Evolutionary conservation across 148 eudicot species (phyloP), one percentile per base, ranked within the genome.

Genomic region (Polygonum aviculare): DNA sequence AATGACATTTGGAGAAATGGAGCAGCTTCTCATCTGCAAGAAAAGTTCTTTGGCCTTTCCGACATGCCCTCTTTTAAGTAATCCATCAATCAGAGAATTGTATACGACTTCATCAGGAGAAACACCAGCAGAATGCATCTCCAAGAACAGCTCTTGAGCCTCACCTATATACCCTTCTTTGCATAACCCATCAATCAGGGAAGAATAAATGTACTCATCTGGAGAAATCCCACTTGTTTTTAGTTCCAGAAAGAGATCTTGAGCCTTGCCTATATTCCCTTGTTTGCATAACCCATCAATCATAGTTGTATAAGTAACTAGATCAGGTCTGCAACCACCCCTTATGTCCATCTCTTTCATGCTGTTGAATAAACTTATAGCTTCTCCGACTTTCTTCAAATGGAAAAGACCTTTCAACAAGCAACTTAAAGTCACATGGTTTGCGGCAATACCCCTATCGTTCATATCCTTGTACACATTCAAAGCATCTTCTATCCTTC

Each of bases 111-210:
- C 45, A 82, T 82, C 72, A 8, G 82, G 80, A 69, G 77, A 36
- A 69, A 75, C 79, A 51, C 80, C 80, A 6, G 57, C 60, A 12
- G 51, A 67, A 19, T 67, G 78, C 80, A 79, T 83, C 31, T 79
- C 76, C 44, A 69, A 22, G 72, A 79, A 74, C 12, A 83, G 26
- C 60, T 22, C 45, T 26, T 44, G 41, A 10, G 85, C 85, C 77
- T 69, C 15, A 12, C 60, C 76, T 3, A 74, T 19, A 44, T 67
- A 54, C 12, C 80, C 82, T 12, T 35, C 35, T 70, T 67, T 73
- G 62, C 82, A 79, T n/a, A 83, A 69, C 7, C 85, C 82, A 70
- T 77, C 78, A 26, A 83, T 76, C 4, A 83, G 57, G n/a, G 77
- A 57, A 47, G 69, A 69, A 52, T 48, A 80, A 8, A 5, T 51